A percentile compares a stretch with the other conserved stretches of the same genome.
Conservation (phyloP, 352 stramenopile species). For the Thalassiosira mediterranea region DNA sequence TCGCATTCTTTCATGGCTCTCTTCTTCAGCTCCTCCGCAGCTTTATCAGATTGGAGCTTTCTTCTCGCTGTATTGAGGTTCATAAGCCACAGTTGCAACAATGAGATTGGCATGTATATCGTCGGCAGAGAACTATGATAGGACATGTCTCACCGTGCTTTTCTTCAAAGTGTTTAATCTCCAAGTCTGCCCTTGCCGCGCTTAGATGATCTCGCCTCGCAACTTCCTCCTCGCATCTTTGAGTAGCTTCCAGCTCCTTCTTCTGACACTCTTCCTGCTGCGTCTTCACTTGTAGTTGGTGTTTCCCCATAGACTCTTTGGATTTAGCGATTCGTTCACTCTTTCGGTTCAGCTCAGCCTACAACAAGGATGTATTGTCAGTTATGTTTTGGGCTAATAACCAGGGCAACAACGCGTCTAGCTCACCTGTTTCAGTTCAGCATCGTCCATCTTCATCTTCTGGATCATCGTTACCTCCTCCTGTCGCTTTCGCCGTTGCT, state of each 20-base stretch:
- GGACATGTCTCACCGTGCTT: slow-evolving; percentile 23
- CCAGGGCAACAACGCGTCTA: too few species aligned
- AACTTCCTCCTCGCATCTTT: slow-evolving; percentile 53
- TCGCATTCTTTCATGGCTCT: slow-evolving; percentile 43
- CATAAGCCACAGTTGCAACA: not conserved
- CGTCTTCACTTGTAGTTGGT: slow-evolving; percentile 34
- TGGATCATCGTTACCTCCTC: slow-evolving; percentile 46
- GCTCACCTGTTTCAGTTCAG: slow-evolving; percentile 30
- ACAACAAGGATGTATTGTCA: not conserved
- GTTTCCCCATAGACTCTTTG: slow-evolving; percentile 46
- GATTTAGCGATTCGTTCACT: slow-evolving; percentile 35
- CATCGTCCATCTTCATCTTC: slow-evolving; percentile 46
- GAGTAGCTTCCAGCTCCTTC: slow-evolving; percentile 36
- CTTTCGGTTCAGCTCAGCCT: slow-evolving; percentile 40
- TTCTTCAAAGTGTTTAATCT: slow-evolving; percentile 50
- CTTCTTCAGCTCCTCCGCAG: slow-evolving; percentile 42
- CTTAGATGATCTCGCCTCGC: slow-evolving; percentile 37
- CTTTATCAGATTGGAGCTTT: slow-evolving; percentile 44
- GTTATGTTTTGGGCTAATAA: too few species aligned
- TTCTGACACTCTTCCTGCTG: slow-evolving; percentile 26
- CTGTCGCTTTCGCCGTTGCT: slow-evolving; percentile 26
- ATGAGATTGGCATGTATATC: not conserved
- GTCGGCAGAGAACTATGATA: not conserved
- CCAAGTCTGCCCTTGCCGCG: slow-evolving; percentile 33
- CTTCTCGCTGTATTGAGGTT: slow-evolving; percentile 16